Percentiles rank a stretch among this genome's conserved stretches.
phyloP scores from a whole-genome alignment of 2,329 filamentous ascomycete species.

The Aureobasidium subglaciale region DNA sequence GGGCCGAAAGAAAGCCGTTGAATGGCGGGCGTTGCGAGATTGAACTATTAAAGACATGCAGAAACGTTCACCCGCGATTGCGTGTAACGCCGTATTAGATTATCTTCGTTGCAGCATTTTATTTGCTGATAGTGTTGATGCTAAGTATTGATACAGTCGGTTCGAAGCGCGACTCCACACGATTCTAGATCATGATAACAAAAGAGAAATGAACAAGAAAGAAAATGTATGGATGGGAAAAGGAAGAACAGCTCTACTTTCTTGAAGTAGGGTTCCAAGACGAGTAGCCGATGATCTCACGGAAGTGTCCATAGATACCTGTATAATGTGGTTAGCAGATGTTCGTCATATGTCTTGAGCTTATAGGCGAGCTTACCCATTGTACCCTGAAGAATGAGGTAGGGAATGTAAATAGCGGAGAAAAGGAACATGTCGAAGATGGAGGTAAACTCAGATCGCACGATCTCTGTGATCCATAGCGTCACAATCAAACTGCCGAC shows the following conservation, averaged over 20 bases:
- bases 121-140: background rate
- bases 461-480: slow-evolving; percentile 40
- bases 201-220: background rate
- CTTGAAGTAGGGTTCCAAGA: slow-evolving; percentile 44
- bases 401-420: slow-evolving; percentile 37
- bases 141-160: background rate
- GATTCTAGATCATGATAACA: background rate
- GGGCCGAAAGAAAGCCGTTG: background rate
- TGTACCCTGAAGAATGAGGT: slow-evolving; percentile 37
- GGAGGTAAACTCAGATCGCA: slow-evolving; percentile 40
- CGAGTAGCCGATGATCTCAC: slow-evolving; percentile 40
- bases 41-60: background rate
- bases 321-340: background rate
- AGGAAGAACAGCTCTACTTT: slow-evolving; percentile 21
- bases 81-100: background rate
- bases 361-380: slow-evolving; percentile 28
- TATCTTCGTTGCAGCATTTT: background rate
- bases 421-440: slow-evolving; percentile 37
- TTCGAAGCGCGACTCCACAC: background rate
- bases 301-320: slow-evolving; percentile 40
- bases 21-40: background rate
- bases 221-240: no score
- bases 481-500: slow-evolving; percentile 39
- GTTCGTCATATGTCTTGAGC: background rate
- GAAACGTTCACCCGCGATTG: background rate